phyloP scores from a whole-genome alignment of 1,284 basidiomycete genomes.

The Ganoderma lucidum region DNA sequence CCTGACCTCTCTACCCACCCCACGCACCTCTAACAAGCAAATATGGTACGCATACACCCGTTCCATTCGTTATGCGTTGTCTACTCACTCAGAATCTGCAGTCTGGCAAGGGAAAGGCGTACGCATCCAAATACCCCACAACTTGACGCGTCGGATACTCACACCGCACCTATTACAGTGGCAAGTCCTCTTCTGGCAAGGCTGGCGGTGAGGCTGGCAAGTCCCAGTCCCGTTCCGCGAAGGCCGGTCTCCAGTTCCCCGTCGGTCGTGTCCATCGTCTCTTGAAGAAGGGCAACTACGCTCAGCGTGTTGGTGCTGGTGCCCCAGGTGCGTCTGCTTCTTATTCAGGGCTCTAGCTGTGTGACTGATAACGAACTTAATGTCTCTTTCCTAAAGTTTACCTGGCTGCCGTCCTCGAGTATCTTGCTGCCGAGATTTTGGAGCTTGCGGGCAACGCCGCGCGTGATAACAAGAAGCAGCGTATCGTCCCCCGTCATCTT shows the following conservation, averaged over 20 bases:
- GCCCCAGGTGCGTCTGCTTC: constrained; percentile 66
- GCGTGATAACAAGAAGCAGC: constrained; percentile 80
- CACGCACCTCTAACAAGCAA: constrained; percentile 30
- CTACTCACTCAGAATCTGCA: constrained; percentile 37
- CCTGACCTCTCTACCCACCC: constrained; percentile 28
- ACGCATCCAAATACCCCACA: constrained; percentile 22
- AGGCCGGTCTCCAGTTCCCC: constrained; percentile 85
- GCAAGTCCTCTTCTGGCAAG: constrained; percentile 65
- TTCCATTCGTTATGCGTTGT: constrained; percentile 14
- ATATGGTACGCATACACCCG: constrained; percentile 41
- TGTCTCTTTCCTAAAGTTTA: constrained; percentile 62
- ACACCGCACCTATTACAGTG: constrained; percentile 42
- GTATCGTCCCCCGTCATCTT: constrained; percentile 86
- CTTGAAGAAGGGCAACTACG: constrained; percentile 84
- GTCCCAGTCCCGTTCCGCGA: constrained; percentile 75
- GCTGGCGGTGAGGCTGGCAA: constrained; percentile 56
- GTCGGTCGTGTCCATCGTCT: constrained; percentile 90
- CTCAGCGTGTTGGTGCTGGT: constrained; percentile 73
- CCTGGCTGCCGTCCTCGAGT: constrained; percentile 86
- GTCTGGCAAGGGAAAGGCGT: constrained; percentile 67
- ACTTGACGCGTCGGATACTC: constrained; percentile 20
- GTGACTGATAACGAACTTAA: neutral
- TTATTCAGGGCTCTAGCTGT: neutral
- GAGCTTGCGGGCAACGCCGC: constrained; percentile 89
- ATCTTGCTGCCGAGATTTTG: constrained; percentile 88